phyloP scores from a whole-genome alignment of 495 filamentous ascomycete genomes.

The Aspergillus biplanus region DNA sequence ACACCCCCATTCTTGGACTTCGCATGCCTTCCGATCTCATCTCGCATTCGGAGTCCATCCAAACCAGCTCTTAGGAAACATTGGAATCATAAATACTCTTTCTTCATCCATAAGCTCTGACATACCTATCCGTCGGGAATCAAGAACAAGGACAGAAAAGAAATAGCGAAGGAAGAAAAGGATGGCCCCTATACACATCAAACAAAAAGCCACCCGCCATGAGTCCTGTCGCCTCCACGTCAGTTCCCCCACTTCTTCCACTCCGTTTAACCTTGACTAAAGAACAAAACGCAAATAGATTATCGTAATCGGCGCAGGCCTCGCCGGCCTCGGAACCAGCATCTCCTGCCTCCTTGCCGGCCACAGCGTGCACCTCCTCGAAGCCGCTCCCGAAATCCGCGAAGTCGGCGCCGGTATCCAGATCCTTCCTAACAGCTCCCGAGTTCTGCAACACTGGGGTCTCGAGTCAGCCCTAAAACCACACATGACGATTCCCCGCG shows the following conservation, averaged over 20 bases:
- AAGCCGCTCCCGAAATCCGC: constrained; percentile 58
- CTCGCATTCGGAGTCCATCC: not conserved
- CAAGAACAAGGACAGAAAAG: not conserved
- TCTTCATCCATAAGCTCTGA: not conserved
- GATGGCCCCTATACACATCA: constrained; percentile 27
- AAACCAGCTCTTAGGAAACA: not conserved
- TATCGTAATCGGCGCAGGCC: constrained; percentile 65
- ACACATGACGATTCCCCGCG: constrained; percentile 51
- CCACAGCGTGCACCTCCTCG: constrained; percentile 63
- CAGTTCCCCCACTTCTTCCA: not conserved
- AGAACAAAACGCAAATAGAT: constrained; percentile 20
- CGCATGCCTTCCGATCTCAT: not conserved
- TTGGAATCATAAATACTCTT: constrained; percentile 4
- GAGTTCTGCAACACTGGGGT: constrained; percentile 58
- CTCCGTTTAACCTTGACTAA: not conserved
- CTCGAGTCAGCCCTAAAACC: constrained; percentile 52
- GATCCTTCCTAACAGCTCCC: constrained; percentile 58
- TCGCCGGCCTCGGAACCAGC: constrained; percentile 65
- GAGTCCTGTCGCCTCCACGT: constrained; percentile 24
- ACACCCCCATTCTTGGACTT: constrained; percentile 12
- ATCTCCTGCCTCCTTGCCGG: constrained; percentile 64
- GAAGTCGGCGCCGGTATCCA: constrained; percentile 59
- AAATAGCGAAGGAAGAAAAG: no score
- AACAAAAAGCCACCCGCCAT: constrained; percentile 21
- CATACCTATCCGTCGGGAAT: not conserved